These are phyloP conservation scores for Diaporthe aspalathi DNA, from an alignment of 2,329 filamentous ascomycete species.

Conservation along the genomic window DNA sequence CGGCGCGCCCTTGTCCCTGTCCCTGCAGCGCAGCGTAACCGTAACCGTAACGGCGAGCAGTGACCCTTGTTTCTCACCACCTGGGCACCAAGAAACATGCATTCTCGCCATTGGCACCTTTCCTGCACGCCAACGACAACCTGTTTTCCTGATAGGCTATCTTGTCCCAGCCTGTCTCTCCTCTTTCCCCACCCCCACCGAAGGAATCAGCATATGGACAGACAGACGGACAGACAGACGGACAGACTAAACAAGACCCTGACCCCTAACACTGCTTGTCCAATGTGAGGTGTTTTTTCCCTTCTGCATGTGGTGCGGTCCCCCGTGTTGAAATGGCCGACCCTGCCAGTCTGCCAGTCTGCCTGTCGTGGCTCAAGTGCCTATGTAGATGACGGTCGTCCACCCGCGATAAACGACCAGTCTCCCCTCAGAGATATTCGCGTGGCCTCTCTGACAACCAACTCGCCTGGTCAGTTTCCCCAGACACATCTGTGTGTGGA, in stretches of 20 bases:
- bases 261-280: neutral
- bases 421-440: neutral
- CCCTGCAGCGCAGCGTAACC: neutral
- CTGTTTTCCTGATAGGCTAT: neutral
- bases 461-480: neutral
- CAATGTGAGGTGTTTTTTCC: neutral
- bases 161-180: neutral
- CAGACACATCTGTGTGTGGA: neutral
- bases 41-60: neutral
- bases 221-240: too few species aligned
- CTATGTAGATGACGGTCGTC: neutral
- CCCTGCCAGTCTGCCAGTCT: neutral
- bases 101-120: neutral
- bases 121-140: neutral
- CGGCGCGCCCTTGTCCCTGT: constrained; percentile 22
- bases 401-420: neutral
- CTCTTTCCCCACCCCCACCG: neutral
- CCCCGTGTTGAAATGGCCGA: neutral
- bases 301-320: neutral
- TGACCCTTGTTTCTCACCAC: neutral
- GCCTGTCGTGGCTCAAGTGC: neutral
- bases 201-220: too few species aligned
- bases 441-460: neutral
- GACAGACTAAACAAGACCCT: neutral
- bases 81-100: neutral